Evolutionary conservation across 2,329 filamentous ascomycete genomes (phyloP).

Genomic region (Penicillium olsonii): DNA sequence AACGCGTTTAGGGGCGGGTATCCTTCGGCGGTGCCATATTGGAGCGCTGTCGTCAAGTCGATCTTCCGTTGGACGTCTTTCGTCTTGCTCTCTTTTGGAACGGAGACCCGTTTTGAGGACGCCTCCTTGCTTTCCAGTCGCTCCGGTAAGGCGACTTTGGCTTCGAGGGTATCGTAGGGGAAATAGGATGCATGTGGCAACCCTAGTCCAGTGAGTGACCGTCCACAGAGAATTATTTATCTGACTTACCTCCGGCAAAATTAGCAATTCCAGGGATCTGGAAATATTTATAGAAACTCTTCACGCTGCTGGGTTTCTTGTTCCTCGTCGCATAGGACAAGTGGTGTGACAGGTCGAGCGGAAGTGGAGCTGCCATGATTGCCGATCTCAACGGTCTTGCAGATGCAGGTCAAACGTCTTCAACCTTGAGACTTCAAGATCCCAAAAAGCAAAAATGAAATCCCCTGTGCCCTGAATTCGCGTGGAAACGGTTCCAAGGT

Average conservation of each 20-base stretch:
- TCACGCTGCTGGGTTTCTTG: constrained; percentile 67
- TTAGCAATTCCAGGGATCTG: constrained; percentile 62
- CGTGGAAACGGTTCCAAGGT: too few species aligned
- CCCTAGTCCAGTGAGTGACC: constrained; percentile 50
- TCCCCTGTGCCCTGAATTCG: too few species aligned
- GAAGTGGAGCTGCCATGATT: constrained; percentile 40
- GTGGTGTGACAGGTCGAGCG: constrained; percentile 77
- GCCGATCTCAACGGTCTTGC: constrained; percentile 20
- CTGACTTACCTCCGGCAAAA: constrained; percentile 56
- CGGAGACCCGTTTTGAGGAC: constrained; percentile 59
- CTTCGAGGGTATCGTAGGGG: constrained; percentile 87
- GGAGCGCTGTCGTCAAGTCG: constrained; percentile 77
- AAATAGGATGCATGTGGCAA: constrained; percentile 81
- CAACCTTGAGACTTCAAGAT: too few species aligned
- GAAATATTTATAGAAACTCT: constrained; percentile 86
- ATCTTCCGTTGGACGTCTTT: constrained; percentile 68
- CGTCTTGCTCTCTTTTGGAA: constrained; percentile 68
- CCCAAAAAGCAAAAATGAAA: too few species aligned
- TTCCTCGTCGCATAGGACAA: constrained; percentile 69
- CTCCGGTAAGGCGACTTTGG: constrained; percentile 71
- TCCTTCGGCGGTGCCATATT: constrained; percentile 82
- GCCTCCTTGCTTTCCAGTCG: constrained; percentile 68
- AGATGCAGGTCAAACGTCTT: constrained; percentile 1
- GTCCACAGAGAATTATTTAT: not conserved
- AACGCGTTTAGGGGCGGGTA: constrained; percentile 78